A percentile compares a stretch with the other conserved stretches of the same genome.
phyloP scores from a whole-genome alignment of 169 alveolate species.

The Eimeria necatrix region DNA sequence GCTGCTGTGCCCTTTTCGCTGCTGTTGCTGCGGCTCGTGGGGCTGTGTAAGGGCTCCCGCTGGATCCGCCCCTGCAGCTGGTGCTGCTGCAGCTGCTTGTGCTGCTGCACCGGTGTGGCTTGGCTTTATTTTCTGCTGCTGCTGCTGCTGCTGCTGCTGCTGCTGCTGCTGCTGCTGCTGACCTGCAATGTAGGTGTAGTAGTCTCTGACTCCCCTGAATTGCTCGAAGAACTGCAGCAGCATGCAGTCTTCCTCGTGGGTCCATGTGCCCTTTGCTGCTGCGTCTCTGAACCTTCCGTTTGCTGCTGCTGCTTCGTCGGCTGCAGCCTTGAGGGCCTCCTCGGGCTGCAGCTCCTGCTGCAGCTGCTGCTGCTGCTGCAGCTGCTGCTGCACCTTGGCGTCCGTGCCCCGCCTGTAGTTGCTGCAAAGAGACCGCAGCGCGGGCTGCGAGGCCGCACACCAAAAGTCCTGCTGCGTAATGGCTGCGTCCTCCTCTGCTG shows the following conservation, averaged over 20 bases:
- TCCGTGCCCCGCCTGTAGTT: slow-evolving; percentile 69
- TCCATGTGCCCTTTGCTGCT: neutral
- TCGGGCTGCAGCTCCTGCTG: slow-evolving; percentile 45
- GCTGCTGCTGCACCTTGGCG: slow-evolving; percentile 65
- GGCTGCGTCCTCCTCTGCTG: slow-evolving; percentile 26
- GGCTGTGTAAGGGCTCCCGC: slow-evolving; percentile 46
- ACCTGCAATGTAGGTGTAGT: slow-evolving; percentile 43
- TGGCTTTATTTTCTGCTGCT: slow-evolving; percentile 3
- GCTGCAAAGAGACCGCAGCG: slow-evolving; percentile 70
- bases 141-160: slow-evolving; percentile 19
- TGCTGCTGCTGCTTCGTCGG: slow-evolving; percentile 52
- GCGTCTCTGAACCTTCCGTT: slow-evolving; percentile 19
- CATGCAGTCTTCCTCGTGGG: slow-evolving; percentile 57
- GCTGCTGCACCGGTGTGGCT: neutral
- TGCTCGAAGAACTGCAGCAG: slow-evolving; percentile 52
- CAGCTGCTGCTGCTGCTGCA: slow-evolving; percentile 18
- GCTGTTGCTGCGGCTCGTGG: slow-evolving; percentile 57
- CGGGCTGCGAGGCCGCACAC: slow-evolving; percentile 56
- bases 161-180: slow-evolving; percentile 50
- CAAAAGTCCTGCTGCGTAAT: slow-evolving; percentile 39
- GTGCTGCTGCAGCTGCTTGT: slow-evolving; percentile 45
- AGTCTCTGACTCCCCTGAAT: slow-evolving; percentile 57
- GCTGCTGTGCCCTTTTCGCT: slow-evolving; percentile 14
- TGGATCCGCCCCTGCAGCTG: slow-evolving; percentile 35
- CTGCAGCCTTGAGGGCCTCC: slow-evolving; percentile 38